A percentile compares a stretch with the other conserved stretches of the same genome.
Evolutionary conservation across 495 filamentous ascomycete genomes (phyloP).

Genomic region (Aspergillus baeticus): DNA sequence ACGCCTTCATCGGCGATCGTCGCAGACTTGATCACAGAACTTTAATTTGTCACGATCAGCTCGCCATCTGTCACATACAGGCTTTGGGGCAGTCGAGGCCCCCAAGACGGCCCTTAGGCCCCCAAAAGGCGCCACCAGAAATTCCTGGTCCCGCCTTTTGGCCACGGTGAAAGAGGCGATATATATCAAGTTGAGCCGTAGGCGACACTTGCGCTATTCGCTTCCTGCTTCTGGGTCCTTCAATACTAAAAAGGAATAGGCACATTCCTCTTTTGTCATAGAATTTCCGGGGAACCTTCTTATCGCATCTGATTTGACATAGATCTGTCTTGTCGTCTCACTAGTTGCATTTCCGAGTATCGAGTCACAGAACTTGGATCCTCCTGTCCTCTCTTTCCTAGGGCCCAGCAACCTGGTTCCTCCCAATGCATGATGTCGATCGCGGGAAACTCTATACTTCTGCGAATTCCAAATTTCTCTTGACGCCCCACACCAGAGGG

Average conservation of each 20-base stretch:
- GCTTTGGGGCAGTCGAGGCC: background rate
- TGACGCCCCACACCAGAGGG: conserved; percentile 7
- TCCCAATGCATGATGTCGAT: conserved; percentile 21
- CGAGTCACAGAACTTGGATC: background rate
- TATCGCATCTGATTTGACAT: background rate
- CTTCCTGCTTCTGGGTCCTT: background rate
- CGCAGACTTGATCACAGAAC: conserved; percentile 1
- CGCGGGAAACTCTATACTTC: conserved; percentile 11
- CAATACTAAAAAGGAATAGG: background rate
- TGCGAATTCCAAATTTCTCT: conserved; percentile 18
- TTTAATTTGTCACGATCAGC: conserved; percentile 9
- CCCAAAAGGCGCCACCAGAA: background rate
- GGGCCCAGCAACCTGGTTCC: conserved; percentile 22
- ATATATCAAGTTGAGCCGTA: no score
- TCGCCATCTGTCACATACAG: background rate
- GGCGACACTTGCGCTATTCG: background rate
- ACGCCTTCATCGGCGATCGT: conserved; percentile 13
- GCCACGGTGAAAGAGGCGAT: no score
- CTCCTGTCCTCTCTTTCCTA: background rate
- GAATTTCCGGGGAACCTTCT: background rate
- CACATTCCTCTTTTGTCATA: background rate
- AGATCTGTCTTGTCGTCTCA: conserved; percentile 5
- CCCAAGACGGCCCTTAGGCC: background rate
- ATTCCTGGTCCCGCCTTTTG: no score
- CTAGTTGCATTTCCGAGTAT: conserved; percentile 5